Base-by-base conservation (phyloP, 257 asterid species). In the Salvia rosmarinus region DNA sequence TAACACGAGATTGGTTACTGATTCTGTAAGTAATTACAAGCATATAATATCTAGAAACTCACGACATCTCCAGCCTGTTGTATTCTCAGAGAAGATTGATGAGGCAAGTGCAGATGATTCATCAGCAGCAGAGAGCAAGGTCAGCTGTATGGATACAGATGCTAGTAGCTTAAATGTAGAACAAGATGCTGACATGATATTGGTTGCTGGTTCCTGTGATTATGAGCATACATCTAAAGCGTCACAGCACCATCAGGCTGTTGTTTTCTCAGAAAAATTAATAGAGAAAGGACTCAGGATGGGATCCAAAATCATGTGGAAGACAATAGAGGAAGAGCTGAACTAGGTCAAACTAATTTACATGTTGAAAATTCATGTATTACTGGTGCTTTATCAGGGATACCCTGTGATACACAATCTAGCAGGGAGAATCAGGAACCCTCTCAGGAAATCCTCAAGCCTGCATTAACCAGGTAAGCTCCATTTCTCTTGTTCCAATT, bases 401-500 rank as follows among this genome's bases (percentile, higher is more conserved):
- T 23, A 35, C 68, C 51, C 34, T 7, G 67, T 67, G 72, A 69
- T 58, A 37, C 58, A 61, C 42, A 69, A 52, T 70, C 78, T 23
- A 47, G 39, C 68, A 50, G 16, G 37, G 82, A 76, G 79, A 80
- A 75, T 28, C 82, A 78, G 76, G 75, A 68, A 66, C 70, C 60
- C 57, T 66, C 79, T 68, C 56, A 79, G 32, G 75, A 51, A 75
- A 71, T 40, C 69, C 71, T 43, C 42, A 69, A 72, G 67, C 67
- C 70, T 39, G 30, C 84, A 40, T 54, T 78, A 49, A 73, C 64
- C 80, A 85, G 91, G 97, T 85, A 56, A 70, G 21, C 25, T 37
- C 40, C 68, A 59, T 59, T 73, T 75, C 6, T 52, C 59, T 76
- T 52, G 30, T 17, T 55, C 54, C 34, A 19, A 58, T 13, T 8